Base-by-base conservation (phyloP, 1,284 basidiomycete species). In the Cronartium ribicola region DNA sequence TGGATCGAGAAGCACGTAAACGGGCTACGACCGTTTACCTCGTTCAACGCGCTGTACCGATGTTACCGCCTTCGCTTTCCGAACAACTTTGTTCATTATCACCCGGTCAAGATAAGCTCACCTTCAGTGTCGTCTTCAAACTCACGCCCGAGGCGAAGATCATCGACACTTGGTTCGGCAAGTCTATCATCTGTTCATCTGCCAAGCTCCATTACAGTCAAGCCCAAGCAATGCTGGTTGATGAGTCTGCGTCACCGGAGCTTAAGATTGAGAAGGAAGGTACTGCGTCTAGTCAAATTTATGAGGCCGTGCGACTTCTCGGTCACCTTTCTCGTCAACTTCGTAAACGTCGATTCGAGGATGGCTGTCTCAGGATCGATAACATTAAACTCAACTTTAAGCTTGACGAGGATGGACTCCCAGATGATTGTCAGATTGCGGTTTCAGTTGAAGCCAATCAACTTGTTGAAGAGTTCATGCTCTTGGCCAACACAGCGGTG, bases 1-100 rank as follows among this genome's bases (percentile, higher is more conserved):
- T 99, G 77, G 96, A 99, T 80, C 92, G 96, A 44, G 96, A 99
- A 82, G 96, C 96, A 65, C 88, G 93, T 78, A 98, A 97, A 84
- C 88, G 95, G 76, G 95, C 94, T 39, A 98, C 94, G 2, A 93
- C 91, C 78, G 96, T 98, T 66, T 97, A 97, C 81, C 88, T 98
- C 57, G 89, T 98, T 55, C 95, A 98, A 81, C 88, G 94, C 61
- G 88, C 90, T 40, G 93, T 98, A 10, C 94, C 94, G 0, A 98
- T 98, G 95, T 85, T 98, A 5, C 95, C 95, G 0, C 92, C 93
- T 37, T 85, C 88, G 10, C 84, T 98, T 51, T 91, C 89, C 79
- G 94, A 97, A 81, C 88, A 95, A 79, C 85, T 95, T 29, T 98
- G 96, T 84, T 94, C 91, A 83, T 86, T 98, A 67, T 86, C 88